Percentiles rank a stretch among this genome's conserved stretches.
Evolutionary conservation across 768 basidiomycete species (phyloP).

Genomic region (Termitomyces sp.): DNA sequence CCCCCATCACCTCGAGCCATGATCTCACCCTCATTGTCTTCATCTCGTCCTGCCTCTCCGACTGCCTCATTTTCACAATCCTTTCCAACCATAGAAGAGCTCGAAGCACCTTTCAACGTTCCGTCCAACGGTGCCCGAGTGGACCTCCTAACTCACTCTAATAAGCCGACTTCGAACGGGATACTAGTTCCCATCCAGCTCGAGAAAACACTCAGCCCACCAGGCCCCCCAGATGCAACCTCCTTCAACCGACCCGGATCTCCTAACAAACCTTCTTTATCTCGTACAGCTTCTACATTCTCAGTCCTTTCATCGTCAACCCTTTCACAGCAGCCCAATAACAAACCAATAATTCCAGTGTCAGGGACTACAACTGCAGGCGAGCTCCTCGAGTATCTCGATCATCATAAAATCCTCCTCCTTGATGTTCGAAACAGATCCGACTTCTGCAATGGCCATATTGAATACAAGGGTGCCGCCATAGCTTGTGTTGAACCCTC

Average conservation of each 20-base stretch:
- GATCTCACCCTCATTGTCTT: constrained; percentile 60
- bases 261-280: constrained; percentile 33
- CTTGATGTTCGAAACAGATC: constrained; percentile 80
- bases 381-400: constrained; percentile 54
- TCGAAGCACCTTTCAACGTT: constrained; percentile 50
- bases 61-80: constrained; percentile 57
- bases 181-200: constrained; percentile 26
- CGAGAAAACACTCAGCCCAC: constrained; percentile 27
- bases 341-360: constrained; percentile 47
- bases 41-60: constrained; percentile 67
- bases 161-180: neutral
- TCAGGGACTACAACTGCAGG: constrained; percentile 57
- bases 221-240: constrained; percentile 60
- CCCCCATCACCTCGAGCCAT: constrained; percentile 55
- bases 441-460: constrained; percentile 72
- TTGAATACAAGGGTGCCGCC: constrained; percentile 46
- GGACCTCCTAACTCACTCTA: constrained; percentile 19
- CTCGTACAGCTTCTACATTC: constrained; percentile 37
- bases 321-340: constrained; percentile 26
- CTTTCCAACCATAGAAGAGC: constrained; percentile 77
- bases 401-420: constrained; percentile 58
- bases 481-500: constrained; percentile 84
- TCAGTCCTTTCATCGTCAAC: constrained; percentile 20
- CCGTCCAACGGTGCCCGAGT: constrained; percentile 42
- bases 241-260: constrained; percentile 60